These are phyloP conservation scores for Grosmannia serpens DNA, from an alignment of 2,329 filamentous ascomycete genomes.

Conservation along the genomic window DNA sequence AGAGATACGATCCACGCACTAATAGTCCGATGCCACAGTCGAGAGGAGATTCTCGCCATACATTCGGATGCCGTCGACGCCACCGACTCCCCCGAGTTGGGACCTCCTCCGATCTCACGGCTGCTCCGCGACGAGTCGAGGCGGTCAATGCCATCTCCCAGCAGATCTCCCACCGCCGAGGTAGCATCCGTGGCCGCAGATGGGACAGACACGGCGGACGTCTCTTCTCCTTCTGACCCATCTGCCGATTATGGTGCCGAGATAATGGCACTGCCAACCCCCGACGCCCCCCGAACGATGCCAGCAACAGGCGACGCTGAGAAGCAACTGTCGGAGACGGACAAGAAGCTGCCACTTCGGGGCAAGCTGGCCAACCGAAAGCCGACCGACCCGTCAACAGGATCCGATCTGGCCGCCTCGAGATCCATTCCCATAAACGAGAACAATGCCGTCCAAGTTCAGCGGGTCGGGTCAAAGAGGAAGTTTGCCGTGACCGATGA, in stretches of 20 bases:
- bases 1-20: background rate
- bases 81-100: slow-evolving; percentile 57
- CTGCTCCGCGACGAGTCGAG: slow-evolving; percentile 19
- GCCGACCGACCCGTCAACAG: background rate
- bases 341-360: background rate
- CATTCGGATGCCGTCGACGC: slow-evolving; percentile 34
- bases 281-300: background rate
- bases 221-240: background rate
- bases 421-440: background rate
- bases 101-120: slow-evolving; percentile 47
- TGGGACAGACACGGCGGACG: background rate
- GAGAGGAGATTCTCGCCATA: slow-evolving; percentile 52
- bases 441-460: background rate
- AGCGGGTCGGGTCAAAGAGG: slow-evolving; percentile 43
- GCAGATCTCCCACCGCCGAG: background rate
- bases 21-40: slow-evolving; percentile 26
- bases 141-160: slow-evolving; percentile 23
- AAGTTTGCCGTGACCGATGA: slow-evolving; percentile 47
- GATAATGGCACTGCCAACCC: background rate
- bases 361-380: background rate
- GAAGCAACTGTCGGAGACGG: background rate
- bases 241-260: background rate
- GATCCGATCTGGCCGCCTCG: background rate
- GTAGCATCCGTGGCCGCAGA: background rate
- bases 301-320: background rate